Conservation (phyloP, 257 asterid species). For the Handroanthus guayacan region DNA sequence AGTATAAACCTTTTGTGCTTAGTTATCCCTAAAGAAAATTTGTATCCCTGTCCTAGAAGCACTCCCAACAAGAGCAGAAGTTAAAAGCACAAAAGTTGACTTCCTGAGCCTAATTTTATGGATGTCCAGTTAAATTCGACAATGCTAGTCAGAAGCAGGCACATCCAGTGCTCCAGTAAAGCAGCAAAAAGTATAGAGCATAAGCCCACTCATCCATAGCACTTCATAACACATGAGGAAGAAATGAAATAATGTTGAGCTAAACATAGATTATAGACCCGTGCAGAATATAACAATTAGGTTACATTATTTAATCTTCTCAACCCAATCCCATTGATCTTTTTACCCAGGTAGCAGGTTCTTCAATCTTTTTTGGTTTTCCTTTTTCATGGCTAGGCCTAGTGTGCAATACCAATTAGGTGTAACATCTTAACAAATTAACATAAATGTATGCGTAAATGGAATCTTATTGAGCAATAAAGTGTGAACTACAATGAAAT, state of each 20-base stretch:
- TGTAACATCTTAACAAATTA: conserved; percentile 20
- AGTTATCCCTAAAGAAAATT: not conserved
- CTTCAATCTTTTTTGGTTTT: conserved; percentile 11
- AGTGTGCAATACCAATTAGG: conserved; percentile 28
- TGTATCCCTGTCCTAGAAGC: not conserved
- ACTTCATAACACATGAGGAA: not conserved
- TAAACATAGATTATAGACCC: not conserved
- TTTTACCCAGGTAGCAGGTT: not conserved
- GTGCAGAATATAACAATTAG: not conserved
- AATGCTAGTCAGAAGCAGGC: not conserved
- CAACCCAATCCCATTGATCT: not conserved
- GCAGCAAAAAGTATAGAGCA: conserved; percentile 15
- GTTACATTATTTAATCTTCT: not conserved
- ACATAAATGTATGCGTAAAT: conserved; percentile 22
- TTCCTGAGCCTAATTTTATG: not conserved
- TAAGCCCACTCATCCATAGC: not conserved
- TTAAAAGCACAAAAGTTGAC: not conserved
- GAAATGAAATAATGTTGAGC: conserved; percentile 8
- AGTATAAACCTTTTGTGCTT: not conserved
- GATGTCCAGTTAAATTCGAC: not conserved
- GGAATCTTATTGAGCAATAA: conserved; percentile 28
- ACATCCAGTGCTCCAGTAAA: conserved; percentile 8
- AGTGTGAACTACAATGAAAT: conserved; percentile 24
- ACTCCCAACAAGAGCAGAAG: not conserved
- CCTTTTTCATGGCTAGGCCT: conserved; percentile 8